Base-by-base conservation (phyloP, 192 early-diverging fungal species). In the Linnemannia elongata region DNA sequence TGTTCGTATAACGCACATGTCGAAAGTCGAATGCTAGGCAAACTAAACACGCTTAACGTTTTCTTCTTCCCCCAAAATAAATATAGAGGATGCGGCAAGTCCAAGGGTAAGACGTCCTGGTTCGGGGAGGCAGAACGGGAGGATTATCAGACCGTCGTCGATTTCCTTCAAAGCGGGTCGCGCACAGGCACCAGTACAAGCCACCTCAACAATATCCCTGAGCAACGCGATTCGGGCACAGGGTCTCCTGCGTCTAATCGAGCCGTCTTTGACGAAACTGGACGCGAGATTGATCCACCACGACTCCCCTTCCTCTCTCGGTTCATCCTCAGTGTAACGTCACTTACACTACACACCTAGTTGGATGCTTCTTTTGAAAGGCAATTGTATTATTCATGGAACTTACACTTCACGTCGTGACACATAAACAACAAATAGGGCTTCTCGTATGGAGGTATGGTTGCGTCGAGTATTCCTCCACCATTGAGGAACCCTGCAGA, bases 91-190 rank as follows among this genome's bases (percentile, higher is more conserved):
- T 78, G 73, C 45, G 89, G 89, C 72, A 88, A 78, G 33, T 90
- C 89, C n/a, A 82, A 82, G 69, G 86, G 89, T 20, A 63, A 60
- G 66, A 90, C 89, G 12, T 88, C 86, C 24, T 90, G 89, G 89
- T 72, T 79, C 18, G 89, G 86, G 39, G 86, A 85, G 39, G 80
- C 86, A 33, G 89, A 90, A 57, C 78, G 83, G 44, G 77, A 82
- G 6, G 89, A 90, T 60, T 90, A 88, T 38, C 83, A 80, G 38
- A 88, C 89, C 1, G 69, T 88, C 17, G 47, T 88, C 36, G 87
- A 90, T 39, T 85, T 88, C 72, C 42, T 90, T 6, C 75, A 77
- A 75, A 88, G 87, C 38, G 75, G 75, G 3, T 72, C 73, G 9
- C 69, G 55, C 41, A 36, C 74, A 1, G 68, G 69, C 20, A 72